Conservation (phyloP, 306 rosid genomes). For the Pyrus bretschneideri region DNA sequence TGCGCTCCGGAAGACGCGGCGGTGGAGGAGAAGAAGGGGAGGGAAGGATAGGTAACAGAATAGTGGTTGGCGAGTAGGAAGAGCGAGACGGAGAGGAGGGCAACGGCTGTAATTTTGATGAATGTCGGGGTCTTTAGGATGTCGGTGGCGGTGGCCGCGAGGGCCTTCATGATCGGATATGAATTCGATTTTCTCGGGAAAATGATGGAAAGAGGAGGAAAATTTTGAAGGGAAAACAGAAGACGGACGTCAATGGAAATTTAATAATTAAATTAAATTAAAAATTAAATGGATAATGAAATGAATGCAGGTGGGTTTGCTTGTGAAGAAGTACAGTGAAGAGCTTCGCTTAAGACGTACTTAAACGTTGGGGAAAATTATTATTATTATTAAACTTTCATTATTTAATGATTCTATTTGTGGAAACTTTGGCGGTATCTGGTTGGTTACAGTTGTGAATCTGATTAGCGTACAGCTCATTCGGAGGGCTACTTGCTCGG, state of each 20-base stretch:
- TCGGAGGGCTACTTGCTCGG: no score
- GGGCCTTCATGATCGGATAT: constrained; percentile 24
- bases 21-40: constrained; percentile 26
- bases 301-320: neutral
- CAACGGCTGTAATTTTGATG: constrained; percentile 39
- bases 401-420: no score
- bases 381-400: no score
- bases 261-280: neutral
- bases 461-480: no score
- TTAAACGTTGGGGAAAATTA: neutral
- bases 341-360: neutral
- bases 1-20: neutral
- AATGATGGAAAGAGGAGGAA: neutral
- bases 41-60: constrained; percentile 20
- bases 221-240: neutral
- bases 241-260: neutral
- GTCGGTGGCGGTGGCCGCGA: constrained; percentile 11
- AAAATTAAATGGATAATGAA: neutral
- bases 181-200: neutral
- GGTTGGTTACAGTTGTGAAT: no score
- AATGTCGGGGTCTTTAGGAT: constrained; percentile 36
- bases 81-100: constrained; percentile 44
- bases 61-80: constrained; percentile 33
- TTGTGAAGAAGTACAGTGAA: neutral
- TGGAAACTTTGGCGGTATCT: no score